These are phyloP conservation scores for Diospyros kaki DNA, from an alignment of 148 eudicot genomes.

Conservation along the genomic window DNA sequence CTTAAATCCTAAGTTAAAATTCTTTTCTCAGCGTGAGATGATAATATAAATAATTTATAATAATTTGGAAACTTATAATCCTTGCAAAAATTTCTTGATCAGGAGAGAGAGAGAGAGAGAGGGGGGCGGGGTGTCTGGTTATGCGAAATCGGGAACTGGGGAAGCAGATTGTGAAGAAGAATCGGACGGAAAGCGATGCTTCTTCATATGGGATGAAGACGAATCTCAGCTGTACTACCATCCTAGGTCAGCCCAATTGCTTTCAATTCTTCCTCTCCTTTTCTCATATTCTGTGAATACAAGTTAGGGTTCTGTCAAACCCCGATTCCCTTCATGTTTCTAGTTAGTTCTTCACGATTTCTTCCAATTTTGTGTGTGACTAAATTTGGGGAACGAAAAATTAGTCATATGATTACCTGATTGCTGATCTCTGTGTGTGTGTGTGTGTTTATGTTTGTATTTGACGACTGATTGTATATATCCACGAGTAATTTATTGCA, in stretches of 20 bases:
- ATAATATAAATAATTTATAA: too few relatives aligned
- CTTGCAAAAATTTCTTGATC: too few relatives aligned
- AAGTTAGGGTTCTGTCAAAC: conserved; percentile 11
- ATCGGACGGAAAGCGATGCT: conserved; percentile 24
- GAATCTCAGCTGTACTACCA: conserved; percentile 72
- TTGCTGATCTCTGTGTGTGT: background rate
- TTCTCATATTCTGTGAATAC: background rate
- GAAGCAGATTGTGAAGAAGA: conserved; percentile 12
- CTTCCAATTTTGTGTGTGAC: background rate
- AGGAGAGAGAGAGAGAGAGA: too few relatives aligned
- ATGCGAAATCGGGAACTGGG: conserved; percentile 11
- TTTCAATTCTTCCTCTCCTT: background rate
- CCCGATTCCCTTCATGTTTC: background rate
- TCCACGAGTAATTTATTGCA: background rate
- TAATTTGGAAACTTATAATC: too few relatives aligned
- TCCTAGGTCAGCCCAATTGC: conserved; percentile 43
- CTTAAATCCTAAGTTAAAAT: too few relatives aligned
- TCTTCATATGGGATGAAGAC: conserved; percentile 69
- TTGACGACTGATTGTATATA: background rate
- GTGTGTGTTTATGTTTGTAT: background rate
- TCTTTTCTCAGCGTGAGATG: too few relatives aligned
- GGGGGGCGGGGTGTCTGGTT: too few relatives aligned
- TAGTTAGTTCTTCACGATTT: background rate
- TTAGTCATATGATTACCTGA: background rate
- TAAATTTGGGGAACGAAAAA: background rate